A percentile compares a stretch with the other conserved stretches of the same genome.
Evolutionary conservation across 495 filamentous ascomycete species (phyloP).

Genomic region (Entonaema liquescens): DNA sequence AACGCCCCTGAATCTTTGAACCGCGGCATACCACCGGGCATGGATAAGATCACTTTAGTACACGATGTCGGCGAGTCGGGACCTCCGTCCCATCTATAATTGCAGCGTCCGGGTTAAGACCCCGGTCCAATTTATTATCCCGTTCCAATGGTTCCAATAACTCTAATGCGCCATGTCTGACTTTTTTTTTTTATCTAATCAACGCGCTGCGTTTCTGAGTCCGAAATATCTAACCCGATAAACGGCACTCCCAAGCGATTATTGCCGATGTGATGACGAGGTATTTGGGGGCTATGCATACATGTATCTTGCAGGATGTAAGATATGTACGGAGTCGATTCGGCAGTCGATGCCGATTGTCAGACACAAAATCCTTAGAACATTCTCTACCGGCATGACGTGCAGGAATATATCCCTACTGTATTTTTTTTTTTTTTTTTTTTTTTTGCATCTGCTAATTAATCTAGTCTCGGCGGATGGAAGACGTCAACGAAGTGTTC

Average conservation of each 20-base stretch:
- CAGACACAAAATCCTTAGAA: neutral
- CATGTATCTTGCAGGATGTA: neutral
- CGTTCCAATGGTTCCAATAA: too few relatives aligned
- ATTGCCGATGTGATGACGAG: neutral
- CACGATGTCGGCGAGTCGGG: conserved; percentile 13
- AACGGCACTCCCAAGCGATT: neutral
- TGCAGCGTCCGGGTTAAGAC: conserved; percentile 30
- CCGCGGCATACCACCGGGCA: neutral
- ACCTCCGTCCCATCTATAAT: conserved; percentile 7
- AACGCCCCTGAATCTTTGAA: neutral
- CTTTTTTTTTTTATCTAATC: neutral
- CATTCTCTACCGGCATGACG: neutral
- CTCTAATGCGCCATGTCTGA: too few relatives aligned
- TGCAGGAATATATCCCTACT: neutral
- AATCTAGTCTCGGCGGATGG: neutral
- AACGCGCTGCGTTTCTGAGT: neutral
- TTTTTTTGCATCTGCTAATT: neutral
- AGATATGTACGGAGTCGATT: neutral
- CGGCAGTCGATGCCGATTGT: neutral
- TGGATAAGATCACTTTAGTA: neutral
- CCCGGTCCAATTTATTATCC: conserved; percentile 24
- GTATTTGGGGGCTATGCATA: neutral
- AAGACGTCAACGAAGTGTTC: neutral
- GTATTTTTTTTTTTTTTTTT: too few relatives aligned
- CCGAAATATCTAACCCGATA: neutral